A percentile compares a stretch with the other conserved stretches of the same genome.
These are phyloP conservation scores for Termitomyces sp. DNA, from an alignment of 768 basidiomycete species.

Conservation along the genomic window DNA sequence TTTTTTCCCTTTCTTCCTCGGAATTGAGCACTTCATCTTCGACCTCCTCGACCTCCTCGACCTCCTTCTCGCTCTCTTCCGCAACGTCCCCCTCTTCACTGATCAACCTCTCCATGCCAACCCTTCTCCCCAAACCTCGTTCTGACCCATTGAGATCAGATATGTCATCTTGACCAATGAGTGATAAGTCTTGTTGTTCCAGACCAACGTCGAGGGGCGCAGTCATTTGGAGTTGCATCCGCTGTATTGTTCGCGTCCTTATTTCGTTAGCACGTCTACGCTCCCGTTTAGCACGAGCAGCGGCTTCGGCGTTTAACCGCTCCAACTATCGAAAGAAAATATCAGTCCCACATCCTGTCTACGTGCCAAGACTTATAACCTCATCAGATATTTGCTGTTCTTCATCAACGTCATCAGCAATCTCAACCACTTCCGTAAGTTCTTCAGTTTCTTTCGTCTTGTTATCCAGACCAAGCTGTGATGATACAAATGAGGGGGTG, in stretches of 20 bases:
- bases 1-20: slow-evolving; percentile 67
- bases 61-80: slow-evolving; percentile 24
- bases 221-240: slow-evolving; percentile 96
- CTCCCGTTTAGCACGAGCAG: slow-evolving; percentile 70
- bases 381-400: slow-evolving; percentile 89
- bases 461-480: slow-evolving; percentile 77
- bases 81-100: slow-evolving; percentile 35
- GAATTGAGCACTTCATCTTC: slow-evolving; percentile 43
- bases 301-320: slow-evolving; percentile 71
- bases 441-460: slow-evolving; percentile 73
- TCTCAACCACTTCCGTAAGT: slow-evolving; percentile 62
- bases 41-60: slow-evolving; percentile 19
- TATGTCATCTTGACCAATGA: slow-evolving; percentile 80
- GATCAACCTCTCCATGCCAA: slow-evolving; percentile 29
- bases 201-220: slow-evolving; percentile 95
- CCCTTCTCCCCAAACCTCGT: slow-evolving; percentile 29
- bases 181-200: slow-evolving; percentile 70
- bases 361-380: slow-evolving; percentile 32
- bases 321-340: slow-evolving; percentile 52
- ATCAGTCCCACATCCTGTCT: slow-evolving; percentile 2
- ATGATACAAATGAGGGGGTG: not conserved
- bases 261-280: slow-evolving; percentile 84
- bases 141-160: slow-evolving; percentile 78
- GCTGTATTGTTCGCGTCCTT: slow-evolving; percentile 80
- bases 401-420: slow-evolving; percentile 71